Evolutionary conservation across 2,329 filamentous ascomycete species (phyloP).

Genomic region (Clathrospora elynae): DNA sequence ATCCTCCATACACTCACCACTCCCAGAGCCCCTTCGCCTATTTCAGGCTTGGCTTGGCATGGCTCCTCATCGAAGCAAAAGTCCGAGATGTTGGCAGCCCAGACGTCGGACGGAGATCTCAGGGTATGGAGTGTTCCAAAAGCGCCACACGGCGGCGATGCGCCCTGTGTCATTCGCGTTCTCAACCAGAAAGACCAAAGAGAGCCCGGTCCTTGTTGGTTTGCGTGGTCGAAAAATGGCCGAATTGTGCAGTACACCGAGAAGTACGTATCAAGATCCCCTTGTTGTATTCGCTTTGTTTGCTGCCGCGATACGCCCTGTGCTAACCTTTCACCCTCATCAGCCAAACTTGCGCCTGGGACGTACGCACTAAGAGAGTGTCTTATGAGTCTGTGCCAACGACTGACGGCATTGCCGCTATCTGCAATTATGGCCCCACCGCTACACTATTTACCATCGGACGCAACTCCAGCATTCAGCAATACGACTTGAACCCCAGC

Average conservation of each 20-base stretch:
- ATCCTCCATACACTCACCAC: conserved; percentile 92
- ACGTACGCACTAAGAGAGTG: conserved; percentile 97
- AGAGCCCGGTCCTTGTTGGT: conserved; percentile 83
- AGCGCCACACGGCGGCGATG: conserved; percentile 67
- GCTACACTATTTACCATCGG: conserved; percentile 93
- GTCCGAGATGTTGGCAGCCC: conserved; percentile 95
- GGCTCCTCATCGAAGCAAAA: conserved; percentile 94
- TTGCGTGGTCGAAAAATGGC: conserved; percentile 98
- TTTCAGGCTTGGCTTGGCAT: conserved; percentile 90
- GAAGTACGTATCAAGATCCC: conserved; percentile 65
- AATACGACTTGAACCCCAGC: conserved; percentile 85
- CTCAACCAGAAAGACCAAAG: conserved; percentile 79
- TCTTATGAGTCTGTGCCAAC: conserved; percentile 88
- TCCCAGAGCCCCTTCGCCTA: conserved; percentile 80
- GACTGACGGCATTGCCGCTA: conserved; percentile 75
- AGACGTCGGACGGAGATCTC: conserved; percentile 88
- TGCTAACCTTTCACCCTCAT: conserved; percentile 30
- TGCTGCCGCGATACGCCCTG: conserved; percentile 2
- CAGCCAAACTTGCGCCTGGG: conserved; percentile 89
- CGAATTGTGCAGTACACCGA: conserved; percentile 92
- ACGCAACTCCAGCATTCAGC: conserved; percentile 85
- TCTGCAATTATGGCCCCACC: conserved; percentile 86
- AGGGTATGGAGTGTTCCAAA: conserved; percentile 97
- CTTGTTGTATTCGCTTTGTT: conserved; percentile 13
- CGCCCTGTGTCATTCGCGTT: conserved; percentile 86